phyloP scores from a whole-genome alignment of 1,139 yeast genomes.

The Zhuliangozyma blackwelliae region DNA sequence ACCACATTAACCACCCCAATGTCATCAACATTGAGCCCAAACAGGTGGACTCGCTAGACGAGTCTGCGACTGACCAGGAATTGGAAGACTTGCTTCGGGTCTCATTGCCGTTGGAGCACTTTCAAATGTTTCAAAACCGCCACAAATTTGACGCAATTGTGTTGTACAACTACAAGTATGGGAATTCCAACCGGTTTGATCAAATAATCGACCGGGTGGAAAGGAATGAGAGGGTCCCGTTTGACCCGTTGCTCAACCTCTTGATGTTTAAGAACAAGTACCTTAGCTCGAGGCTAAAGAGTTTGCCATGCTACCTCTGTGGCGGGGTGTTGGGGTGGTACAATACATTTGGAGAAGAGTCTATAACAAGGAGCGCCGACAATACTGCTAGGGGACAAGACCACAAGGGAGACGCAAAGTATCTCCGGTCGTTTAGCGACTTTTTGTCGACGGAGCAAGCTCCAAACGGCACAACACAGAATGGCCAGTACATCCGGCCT shows the following conservation, averaged over 20 bases:
- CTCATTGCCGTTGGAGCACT: conserved; percentile 52
- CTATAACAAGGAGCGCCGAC: conserved; percentile 10
- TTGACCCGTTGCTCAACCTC: conserved; percentile 50
- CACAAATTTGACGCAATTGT: conserved; percentile 57
- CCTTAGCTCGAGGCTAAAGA: conserved; percentile 31
- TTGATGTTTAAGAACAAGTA: conserved; percentile 39
- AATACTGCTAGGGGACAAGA: too few species aligned
- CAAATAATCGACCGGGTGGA: conserved; percentile 18
- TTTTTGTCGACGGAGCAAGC: conserved; percentile 21
- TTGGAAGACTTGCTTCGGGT: conserved; percentile 55
- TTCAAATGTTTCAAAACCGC: conserved; percentile 47
- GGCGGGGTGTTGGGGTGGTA: conserved; percentile 44
- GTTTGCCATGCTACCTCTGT: conserved; percentile 32
- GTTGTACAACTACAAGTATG: conserved; percentile 48
- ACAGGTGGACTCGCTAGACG: conserved; percentile 1
- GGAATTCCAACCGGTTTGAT: conserved; percentile 27
- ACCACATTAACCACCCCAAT: conserved; percentile 54
- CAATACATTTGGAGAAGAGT: conserved; percentile 26
- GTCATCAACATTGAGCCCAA: conserved; percentile 70
- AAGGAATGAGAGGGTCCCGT: conserved; percentile 25
- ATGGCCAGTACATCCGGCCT: conserved; percentile 5
- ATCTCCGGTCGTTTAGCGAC: conserved; percentile 37
- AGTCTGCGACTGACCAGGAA: conserved; percentile 47
- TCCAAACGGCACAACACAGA: neutral
- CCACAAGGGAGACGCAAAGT: conserved; percentile 13